A percentile compares a stretch with the other conserved stretches of the same genome.
Evolutionary conservation across 176 grass and related monocot species (phyloP).

Genomic region (Paspalum notatum): DNA sequence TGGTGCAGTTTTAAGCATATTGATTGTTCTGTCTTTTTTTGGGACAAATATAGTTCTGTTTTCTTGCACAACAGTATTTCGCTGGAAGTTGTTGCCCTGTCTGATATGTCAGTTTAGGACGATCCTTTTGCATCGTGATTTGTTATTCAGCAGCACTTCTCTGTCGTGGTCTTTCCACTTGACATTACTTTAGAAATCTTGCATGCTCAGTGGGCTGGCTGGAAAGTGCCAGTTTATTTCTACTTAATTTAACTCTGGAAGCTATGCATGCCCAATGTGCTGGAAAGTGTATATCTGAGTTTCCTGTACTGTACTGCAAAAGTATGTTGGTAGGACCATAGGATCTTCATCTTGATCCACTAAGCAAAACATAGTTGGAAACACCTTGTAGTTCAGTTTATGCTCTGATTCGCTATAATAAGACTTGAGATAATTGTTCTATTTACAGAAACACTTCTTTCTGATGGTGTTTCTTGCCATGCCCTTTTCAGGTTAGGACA

Average conservation of each 20-base stretch:
- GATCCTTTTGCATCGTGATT: background rate
- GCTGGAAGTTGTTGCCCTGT: background rate
- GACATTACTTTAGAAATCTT: slow-evolving; percentile 24
- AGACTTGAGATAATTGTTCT: slow-evolving; percentile 1
- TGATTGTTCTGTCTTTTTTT: background rate
- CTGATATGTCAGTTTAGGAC: background rate
- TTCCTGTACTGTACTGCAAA: slow-evolving; percentile 35
- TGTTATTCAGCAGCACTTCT: slow-evolving; percentile 27
- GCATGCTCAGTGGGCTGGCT: slow-evolving; percentile 35
- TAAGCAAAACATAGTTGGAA: slow-evolving; percentile 18
- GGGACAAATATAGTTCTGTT: background rate
- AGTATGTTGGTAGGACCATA: slow-evolving; percentile 21
- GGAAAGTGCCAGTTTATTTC: slow-evolving; percentile 47
- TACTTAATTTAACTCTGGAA: slow-evolving; percentile 44
- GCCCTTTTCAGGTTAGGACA: slow-evolving; percentile 81
- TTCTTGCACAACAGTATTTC: background rate
- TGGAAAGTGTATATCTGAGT: slow-evolving; percentile 46
- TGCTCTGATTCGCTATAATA: background rate
- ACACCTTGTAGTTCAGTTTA: slow-evolving; percentile 19
- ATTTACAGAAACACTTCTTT: slow-evolving; percentile 8
- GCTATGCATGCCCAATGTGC: slow-evolving; percentile 25
- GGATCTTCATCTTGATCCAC: slow-evolving; percentile 28
- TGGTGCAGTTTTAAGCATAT: background rate
- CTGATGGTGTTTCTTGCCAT: slow-evolving; percentile 37
- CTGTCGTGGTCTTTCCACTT: slow-evolving; percentile 39